phyloP scores from a whole-genome alignment of 2,329 filamentous ascomycete species.

The Huntiella decipiens region DNA sequence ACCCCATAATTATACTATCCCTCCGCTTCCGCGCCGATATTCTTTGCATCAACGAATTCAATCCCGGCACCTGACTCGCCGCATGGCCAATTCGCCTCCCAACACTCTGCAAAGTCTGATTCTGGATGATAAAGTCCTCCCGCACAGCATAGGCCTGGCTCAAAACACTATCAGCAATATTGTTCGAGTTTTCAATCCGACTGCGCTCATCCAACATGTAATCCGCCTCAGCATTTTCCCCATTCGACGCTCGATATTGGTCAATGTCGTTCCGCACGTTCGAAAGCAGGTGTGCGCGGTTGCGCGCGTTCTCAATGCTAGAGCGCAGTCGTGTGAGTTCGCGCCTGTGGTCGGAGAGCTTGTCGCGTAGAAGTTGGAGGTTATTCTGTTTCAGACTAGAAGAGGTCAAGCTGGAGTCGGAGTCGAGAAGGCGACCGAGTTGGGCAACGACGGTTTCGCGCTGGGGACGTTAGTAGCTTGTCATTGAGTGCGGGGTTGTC shows the following conservation, averaged over 20 bases:
- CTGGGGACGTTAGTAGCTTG: conserved; percentile 25
- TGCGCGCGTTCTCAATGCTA: conserved; percentile 57
- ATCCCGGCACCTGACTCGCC: conserved; percentile 76
- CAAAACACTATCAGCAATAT: conserved; percentile 73
- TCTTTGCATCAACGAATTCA: conserved; percentile 78
- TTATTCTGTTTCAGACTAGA: conserved; percentile 97
- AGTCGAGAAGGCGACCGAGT: conserved; percentile 77
- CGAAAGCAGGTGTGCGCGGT: conserved; percentile 74
- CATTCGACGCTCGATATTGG: conserved; percentile 67
- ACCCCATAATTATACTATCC: conserved; percentile 82
- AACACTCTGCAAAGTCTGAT: conserved; percentile 73
- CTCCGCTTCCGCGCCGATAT: conserved; percentile 91
- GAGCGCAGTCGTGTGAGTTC: conserved; percentile 61
- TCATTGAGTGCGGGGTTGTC: conserved; percentile 11
- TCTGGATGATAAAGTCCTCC: conserved; percentile 71
- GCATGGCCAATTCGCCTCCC: conserved; percentile 79
- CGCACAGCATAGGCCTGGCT: conserved; percentile 95
- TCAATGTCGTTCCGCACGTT: conserved; percentile 86
- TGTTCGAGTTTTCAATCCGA: conserved; percentile 75
- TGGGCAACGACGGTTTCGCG: conserved; percentile 66
- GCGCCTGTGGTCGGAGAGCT: conserved; percentile 68
- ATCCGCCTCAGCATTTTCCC: conserved; percentile 69
- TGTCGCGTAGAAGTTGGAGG: conserved; percentile 73
- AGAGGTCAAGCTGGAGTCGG: conserved; percentile 66
- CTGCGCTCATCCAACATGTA: conserved; percentile 89